Percentiles rank a stretch among this genome's conserved stretches.
Conservation (phyloP, 1,139 yeast genomes). For the Pichia sp. region DNA sequence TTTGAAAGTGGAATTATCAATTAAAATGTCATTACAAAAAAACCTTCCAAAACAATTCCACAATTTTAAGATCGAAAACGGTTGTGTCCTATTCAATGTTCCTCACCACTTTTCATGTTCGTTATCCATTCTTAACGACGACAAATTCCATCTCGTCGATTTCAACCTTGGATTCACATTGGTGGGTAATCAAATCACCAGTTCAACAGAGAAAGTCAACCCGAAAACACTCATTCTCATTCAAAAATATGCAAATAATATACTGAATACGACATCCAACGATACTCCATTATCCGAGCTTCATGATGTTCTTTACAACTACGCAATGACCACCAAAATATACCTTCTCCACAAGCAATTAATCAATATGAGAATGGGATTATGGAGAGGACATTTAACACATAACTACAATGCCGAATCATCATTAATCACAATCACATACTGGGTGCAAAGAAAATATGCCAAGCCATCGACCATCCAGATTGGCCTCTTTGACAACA, state of each 20-base stretch:
- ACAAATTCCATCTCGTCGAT: slow-evolving; percentile 77
- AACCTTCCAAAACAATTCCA: slow-evolving; percentile 63
- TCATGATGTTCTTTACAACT: slow-evolving; percentile 66
- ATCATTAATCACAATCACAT: slow-evolving; percentile 59
- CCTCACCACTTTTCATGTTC: slow-evolving; percentile 69
- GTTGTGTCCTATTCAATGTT: slow-evolving; percentile 67
- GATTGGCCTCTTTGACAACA: slow-evolving; percentile 56
- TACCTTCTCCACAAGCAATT: slow-evolving; percentile 69
- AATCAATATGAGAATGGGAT: slow-evolving; percentile 49
- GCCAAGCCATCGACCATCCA: slow-evolving; percentile 55
- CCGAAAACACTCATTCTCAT: slow-evolving; percentile 37
- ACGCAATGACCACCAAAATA: slow-evolving; percentile 71
- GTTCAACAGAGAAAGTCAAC: slow-evolving; percentile 32
- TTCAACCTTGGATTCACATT: slow-evolving; percentile 62
- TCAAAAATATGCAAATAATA: slow-evolving; percentile 59
- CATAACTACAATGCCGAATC: slow-evolving; percentile 67
- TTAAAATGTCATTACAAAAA: slow-evolving; percentile 69
- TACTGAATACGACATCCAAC: slow-evolving; percentile 40
- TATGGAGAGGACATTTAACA: slow-evolving; percentile 68
- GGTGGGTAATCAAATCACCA: slow-evolving; percentile 33
- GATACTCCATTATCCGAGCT: slow-evolving; percentile 52
- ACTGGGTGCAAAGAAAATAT: slow-evolving; percentile 58
- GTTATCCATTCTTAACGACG: slow-evolving; percentile 63
- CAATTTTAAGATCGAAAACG: slow-evolving; percentile 67
- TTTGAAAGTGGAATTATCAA: slow-evolving; percentile 69